A percentile compares a stretch with the other conserved stretches of the same genome.
phyloP scores from a whole-genome alignment of 805 yeast genomes.

The Yamadazyma takamatsuzukensis region DNA sequence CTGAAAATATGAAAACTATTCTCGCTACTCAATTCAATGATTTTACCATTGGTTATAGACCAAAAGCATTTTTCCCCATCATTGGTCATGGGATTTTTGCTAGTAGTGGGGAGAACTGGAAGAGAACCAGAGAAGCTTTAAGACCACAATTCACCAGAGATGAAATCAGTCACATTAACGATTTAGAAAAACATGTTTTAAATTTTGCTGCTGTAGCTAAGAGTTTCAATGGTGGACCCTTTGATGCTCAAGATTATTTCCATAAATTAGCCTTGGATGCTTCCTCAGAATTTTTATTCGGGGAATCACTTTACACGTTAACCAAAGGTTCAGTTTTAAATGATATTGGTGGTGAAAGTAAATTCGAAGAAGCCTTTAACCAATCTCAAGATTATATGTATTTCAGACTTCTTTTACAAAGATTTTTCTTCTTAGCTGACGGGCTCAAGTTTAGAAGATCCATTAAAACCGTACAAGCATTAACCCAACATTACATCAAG shows the following conservation, averaged over 20 bases:
- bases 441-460: conserved; percentile 29
- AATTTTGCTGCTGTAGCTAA: conserved; percentile 20
- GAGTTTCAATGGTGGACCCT: conserved; percentile 16
- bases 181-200: conserved; percentile 29
- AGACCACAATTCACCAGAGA: conserved; percentile 39
- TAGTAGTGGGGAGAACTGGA: conserved; percentile 37
- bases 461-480: conserved; percentile 27
- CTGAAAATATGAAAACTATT: conserved; percentile 34
- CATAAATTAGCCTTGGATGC: conserved; percentile 37
- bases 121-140: conserved; percentile 31
- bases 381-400: conserved; percentile 30
- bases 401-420: conserved; percentile 29
- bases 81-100: conserved; percentile 39
- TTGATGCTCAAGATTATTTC: conserved; percentile 33
- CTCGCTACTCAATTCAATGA: conserved; percentile 35
- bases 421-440: conserved; percentile 25
- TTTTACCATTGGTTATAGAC: conserved; percentile 30
- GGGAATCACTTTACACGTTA: conserved; percentile 28
- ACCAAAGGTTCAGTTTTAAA: conserved; percentile 9
- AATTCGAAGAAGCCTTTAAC: conserved; percentile 29
- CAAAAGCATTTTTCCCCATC: conserved; percentile 25
- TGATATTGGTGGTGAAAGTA: conserved; percentile 18
- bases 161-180: conserved; percentile 29
- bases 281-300: conserved; percentile 39
- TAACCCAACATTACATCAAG: conserved; percentile 26